phyloP scores from a whole-genome alignment of 148 eudicot species.

The Amaranthus palmeri region DNA sequence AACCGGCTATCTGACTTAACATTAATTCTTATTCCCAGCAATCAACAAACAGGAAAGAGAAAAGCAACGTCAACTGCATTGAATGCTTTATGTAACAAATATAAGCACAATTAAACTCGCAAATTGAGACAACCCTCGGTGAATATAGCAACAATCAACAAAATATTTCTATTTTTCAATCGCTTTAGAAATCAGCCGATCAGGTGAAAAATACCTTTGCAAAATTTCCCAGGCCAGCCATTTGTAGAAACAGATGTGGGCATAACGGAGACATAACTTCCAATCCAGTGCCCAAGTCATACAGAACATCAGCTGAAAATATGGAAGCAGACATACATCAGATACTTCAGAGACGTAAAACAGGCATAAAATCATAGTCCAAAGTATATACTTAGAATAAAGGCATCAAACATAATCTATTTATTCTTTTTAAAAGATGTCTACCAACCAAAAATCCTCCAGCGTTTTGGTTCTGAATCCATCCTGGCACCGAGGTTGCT shows the following conservation, averaged over 20 bases:
- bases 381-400: background rate
- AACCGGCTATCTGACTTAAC: background rate
- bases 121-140: background rate
- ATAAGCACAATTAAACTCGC: background rate
- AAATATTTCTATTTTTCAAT: background rate
- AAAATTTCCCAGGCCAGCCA: constrained; percentile 98
- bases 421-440: background rate
- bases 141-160: background rate
- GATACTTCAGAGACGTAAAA: background rate
- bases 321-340: constrained; percentile 18
- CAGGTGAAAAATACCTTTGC: constrained; percentile 55
- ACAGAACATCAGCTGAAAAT: constrained; percentile 86
- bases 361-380: background rate
- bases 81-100: background rate
- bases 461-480: constrained; percentile 98
- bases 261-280: constrained; percentile 95
- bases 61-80: background rate
- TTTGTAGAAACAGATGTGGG: constrained; percentile 88
- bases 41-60: background rate
- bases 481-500: constrained; percentile 96
- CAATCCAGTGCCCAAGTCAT: constrained; percentile 91
- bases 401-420: background rate
- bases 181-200: too few relatives aligned
- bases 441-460: constrained; percentile 79
- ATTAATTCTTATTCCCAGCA: constrained; percentile 2